A percentile compares a stretch with the other conserved stretches of the same genome.
Evolutionary conservation across 169 alveolate species (phyloP).

Genomic region (Cryptosporidium xiaoi): DNA sequence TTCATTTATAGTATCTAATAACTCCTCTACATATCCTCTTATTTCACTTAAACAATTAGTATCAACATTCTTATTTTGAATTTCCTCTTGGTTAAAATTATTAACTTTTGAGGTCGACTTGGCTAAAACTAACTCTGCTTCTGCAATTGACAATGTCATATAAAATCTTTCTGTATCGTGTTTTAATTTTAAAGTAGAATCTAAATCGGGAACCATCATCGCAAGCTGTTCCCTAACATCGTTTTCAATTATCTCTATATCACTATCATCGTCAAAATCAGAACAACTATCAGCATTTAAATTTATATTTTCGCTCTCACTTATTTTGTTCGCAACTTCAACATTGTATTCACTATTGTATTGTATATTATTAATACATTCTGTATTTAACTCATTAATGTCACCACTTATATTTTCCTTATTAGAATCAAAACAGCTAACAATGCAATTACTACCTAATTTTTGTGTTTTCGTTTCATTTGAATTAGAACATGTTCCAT

Average conservation of each 20-base stretch:
- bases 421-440: conserved; percentile 1
- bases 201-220: conserved; percentile 67
- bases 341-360: background rate
- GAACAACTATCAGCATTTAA: background rate
- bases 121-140: conserved; percentile 54
- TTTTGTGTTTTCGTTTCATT: conserved; percentile 18
- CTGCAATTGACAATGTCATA: conserved; percentile 72
- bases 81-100: background rate
- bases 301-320: background rate
- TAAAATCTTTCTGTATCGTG: conserved; percentile 66
- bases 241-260: background rate
- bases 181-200: conserved; percentile 53
- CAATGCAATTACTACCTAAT: background rate
- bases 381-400: background rate
- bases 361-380: background rate
- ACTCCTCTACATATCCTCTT: conserved; percentile 55
- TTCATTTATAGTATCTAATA: conserved; percentile 59
- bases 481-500: conserved; percentile 30
- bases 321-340: background rate
- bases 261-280: background rate
- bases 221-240: conserved; percentile 15
- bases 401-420: background rate
- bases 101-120: conserved; percentile 5
- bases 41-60: conserved; percentile 55
- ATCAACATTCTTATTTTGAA: conserved; percentile 2